These are phyloP conservation scores for Aspergillus sp. DNA, from an alignment of 2,329 filamentous ascomycete genomes.

Conservation along the genomic window DNA sequence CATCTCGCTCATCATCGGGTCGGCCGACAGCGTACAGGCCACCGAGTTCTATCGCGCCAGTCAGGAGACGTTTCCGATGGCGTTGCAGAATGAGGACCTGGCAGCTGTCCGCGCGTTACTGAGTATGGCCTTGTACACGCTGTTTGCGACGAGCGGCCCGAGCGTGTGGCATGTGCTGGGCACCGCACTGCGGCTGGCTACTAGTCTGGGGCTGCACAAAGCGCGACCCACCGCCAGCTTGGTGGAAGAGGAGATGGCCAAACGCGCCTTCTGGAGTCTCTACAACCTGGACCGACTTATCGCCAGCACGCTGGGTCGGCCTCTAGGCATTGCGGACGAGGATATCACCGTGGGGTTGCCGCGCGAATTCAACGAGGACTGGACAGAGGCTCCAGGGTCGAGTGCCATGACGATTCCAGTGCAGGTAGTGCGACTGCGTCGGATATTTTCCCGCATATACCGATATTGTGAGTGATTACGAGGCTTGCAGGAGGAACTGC, in stretches of 20 bases:
- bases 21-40: conserved; percentile 29
- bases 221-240: conserved; percentile 24
- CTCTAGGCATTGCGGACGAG: conserved; percentile 42
- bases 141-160: conserved; percentile 38
- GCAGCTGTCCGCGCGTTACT: conserved; percentile 36
- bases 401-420: conserved; percentile 40
- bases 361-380: conserved; percentile 41
- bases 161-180: conserved; percentile 43
- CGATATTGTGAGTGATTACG: conserved; percentile 31
- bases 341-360: conserved; percentile 40
- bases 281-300: conserved; percentile 45
- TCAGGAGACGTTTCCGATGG: conserved; percentile 32
- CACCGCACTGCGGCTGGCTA: conserved; percentile 36
- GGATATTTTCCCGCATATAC: conserved; percentile 40
- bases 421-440: conserved; percentile 35
- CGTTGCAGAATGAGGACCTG: conserved; percentile 40
- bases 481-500: not conserved
- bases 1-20: conserved; percentile 34
- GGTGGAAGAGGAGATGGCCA: conserved; percentile 40
- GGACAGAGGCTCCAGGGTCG: conserved; percentile 33
- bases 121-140: conserved; percentile 37
- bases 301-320: conserved; percentile 39
- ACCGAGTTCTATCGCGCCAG: conserved; percentile 37
- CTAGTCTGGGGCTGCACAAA: conserved; percentile 39
- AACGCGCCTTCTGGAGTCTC: conserved; percentile 45